phyloP scores from a whole-genome alignment of 2,329 filamentous ascomycete species.

The Celoporthe dispersa region DNA sequence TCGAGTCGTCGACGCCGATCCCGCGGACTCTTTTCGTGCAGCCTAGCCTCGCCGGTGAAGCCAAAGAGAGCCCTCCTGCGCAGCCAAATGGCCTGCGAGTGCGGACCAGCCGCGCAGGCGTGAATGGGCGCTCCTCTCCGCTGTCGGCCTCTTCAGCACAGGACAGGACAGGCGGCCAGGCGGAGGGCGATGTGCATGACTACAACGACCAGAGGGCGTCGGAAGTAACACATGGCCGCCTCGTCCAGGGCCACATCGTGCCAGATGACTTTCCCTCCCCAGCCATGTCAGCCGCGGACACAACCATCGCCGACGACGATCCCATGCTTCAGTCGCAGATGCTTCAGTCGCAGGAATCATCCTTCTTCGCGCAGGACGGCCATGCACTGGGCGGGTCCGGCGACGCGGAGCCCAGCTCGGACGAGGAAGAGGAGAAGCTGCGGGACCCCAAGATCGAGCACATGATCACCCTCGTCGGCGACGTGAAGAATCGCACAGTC shows the following conservation, averaged over 20 bases:
- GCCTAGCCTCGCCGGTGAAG: slow-evolving; percentile 39
- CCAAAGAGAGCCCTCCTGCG: slow-evolving; percentile 50
- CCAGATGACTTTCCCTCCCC: slow-evolving; percentile 91
- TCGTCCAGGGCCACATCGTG: slow-evolving; percentile 94
- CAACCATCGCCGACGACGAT: slow-evolving; percentile 71
- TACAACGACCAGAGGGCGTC: slow-evolving; percentile 82
- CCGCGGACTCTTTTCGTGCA: slow-evolving; percentile 36
- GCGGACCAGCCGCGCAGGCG: slow-evolving; percentile 35
- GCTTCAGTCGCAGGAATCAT: slow-evolving; percentile 78
- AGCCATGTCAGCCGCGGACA: slow-evolving; percentile 69
- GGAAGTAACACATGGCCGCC: slow-evolving; percentile 87
- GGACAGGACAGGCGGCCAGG: slow-evolving; percentile 44
- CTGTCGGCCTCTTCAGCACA: slow-evolving; percentile 39
- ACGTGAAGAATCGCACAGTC: slow-evolving; percentile 85
- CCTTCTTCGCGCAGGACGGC: slow-evolving; percentile 69
- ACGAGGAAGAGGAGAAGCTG: slow-evolving; percentile 92
- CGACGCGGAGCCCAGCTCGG: slow-evolving; percentile 80
- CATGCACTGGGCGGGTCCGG: slow-evolving; percentile 81
- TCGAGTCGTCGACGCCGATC: slow-evolving; percentile 31
- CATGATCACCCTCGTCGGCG: slow-evolving; percentile 96
- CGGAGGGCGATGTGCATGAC: slow-evolving; percentile 46
- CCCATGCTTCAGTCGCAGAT: slow-evolving; percentile 84
- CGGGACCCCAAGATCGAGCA: slow-evolving; percentile 82
- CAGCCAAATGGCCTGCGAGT: slow-evolving; percentile 40
- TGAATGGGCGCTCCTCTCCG: slow-evolving; percentile 28